Percentiles rank a stretch among this genome's conserved stretches.
phyloP scores from a whole-genome alignment of 108 stramenopile genomes.

The Skeletonema potamos region DNA sequence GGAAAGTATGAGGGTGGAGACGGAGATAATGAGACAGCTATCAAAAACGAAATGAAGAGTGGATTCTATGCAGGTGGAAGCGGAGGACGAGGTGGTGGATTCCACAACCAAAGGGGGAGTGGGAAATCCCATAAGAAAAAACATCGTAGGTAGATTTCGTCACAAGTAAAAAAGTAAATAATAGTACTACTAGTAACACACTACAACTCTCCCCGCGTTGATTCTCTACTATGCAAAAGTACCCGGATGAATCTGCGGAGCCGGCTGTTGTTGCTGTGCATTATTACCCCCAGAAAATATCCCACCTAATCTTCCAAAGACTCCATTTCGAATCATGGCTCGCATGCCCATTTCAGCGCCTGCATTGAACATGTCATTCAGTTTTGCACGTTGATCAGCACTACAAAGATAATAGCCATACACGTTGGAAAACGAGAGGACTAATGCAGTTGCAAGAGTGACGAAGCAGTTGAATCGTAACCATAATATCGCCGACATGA shows the following conservation, averaged over 20 bases:
- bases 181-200: conserved; percentile 10
- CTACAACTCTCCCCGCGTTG: not conserved
- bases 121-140: conserved; percentile 34
- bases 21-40: conserved; percentile 52
- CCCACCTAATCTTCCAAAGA: conserved; percentile 34
- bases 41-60: conserved; percentile 57
- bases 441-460: conserved; percentile 79
- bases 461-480: conserved; percentile 88
- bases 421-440: conserved; percentile 85
- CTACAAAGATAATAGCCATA: conserved; percentile 96
- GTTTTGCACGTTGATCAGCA: conserved; percentile 78
- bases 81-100: conserved; percentile 54
- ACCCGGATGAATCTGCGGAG: conserved; percentile 9
- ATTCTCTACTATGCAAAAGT: conserved; percentile 10
- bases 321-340: conserved; percentile 44
- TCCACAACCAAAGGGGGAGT: conserved; percentile 41
- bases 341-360: conserved; percentile 71
- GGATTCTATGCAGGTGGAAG: conserved; percentile 73
- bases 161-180: conserved; percentile 31
- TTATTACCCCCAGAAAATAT: conserved; percentile 21
- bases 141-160: conserved; percentile 5
- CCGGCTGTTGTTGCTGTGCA: not conserved
- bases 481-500: conserved; percentile 76
- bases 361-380: conserved; percentile 68
- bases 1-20: conserved; percentile 51